Base-by-base conservation (phyloP, 1,284 basidiomycete genomes). In the Tremellales sp. region DNA sequence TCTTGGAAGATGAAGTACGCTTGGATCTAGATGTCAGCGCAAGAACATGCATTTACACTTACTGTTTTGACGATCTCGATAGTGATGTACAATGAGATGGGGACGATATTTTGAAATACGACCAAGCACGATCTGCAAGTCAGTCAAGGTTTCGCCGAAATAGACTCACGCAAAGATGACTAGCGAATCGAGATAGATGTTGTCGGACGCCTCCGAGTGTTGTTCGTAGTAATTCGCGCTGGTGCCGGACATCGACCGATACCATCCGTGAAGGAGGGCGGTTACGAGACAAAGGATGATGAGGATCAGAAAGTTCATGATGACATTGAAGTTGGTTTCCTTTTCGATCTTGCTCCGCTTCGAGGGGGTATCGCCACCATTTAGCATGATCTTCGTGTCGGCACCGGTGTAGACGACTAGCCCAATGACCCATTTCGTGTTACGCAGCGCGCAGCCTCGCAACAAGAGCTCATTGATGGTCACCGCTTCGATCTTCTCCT, bases 381-480 rank as follows among this genome's bases (percentile, higher is more conserved):
- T 98, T 57, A 97, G 75, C 87, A 97, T 94, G 66, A 97, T 97
- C 79, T 97, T 98, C 42, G 93, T 93, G 73, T 98, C 93, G 3
- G 82, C 80, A 26, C 94, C 94, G 0, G 94, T 98, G 72, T 92
- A 98, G 26, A 87, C 83, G 28, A 97, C 93, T 27, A 98, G 71
- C 7, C 91, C 93, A 55, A 97, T 89, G 46, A 93, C 80, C 94
- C 94, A 98, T 26, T 82, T 76, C 0, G 92, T 97, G 66, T 97
- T 97, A 35, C 94, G 80, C n/a, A 97, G 73, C 0, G 87, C 80
- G 66, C 91, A 95, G 0, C 94, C 94, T 59, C 94, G 84, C 12
- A 98, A 79, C 2, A 98, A 77, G 27, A 97, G 76, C 70, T 97
- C 91, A 71, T 94, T 95, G 76, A 97, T 93, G 2, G 85, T 84